Evolutionary conservation across 176 grass and related monocot species (phyloP), one percentile per base, ranked within the genome.

Genomic region (Calamus simplicifolius): DNA sequence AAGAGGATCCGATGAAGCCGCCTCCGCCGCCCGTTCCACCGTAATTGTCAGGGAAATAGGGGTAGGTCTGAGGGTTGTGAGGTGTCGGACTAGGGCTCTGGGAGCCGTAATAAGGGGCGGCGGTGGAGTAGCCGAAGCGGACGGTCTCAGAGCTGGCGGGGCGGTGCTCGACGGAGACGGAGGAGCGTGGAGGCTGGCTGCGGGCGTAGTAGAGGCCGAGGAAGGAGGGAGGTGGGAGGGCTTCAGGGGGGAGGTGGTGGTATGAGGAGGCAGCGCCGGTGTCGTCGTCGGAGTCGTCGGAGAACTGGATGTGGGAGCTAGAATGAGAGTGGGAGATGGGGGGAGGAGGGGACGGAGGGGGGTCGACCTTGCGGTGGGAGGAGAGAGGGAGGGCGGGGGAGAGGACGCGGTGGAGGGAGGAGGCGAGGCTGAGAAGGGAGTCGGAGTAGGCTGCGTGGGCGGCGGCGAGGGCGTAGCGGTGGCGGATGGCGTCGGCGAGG

Each of bases 391-490:
- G 21, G 26, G 17, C 16, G 8, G 66, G 75, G 51, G 69, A 73
- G 51, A 96, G 77, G 54, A 95, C 26, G 52, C 71, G 72, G 58
- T 82, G 84, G 0, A 97, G 79, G 15, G 84, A 71, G 19, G 43
- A 58, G 51, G 93, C 83, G 50, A 88, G 54, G 2, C 87, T 73
- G 5, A 81, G 38, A 54, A 92, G 53, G 18, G 87, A 98, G 59
- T 58, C 62, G 2, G 87, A 69, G 28, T 82, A 74, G 8, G 84
- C 93, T 0, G 58, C 75, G 79, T 92, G 87, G 5, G 93, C 73
- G 4, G 68, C 76, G 13, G 87, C 93, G 51, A 98, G 81, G 21
- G 81, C 75, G 75, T 80, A 80, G 43, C 93, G 93, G 67, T 98
- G 81, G 51, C 81, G 93, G 52, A 85, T 79, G n/a, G 93, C 81